These are phyloP conservation scores for Nigrograna mackinnonii DNA, from an alignment of 2,329 filamentous ascomycete genomes.

Conservation along the genomic window DNA sequence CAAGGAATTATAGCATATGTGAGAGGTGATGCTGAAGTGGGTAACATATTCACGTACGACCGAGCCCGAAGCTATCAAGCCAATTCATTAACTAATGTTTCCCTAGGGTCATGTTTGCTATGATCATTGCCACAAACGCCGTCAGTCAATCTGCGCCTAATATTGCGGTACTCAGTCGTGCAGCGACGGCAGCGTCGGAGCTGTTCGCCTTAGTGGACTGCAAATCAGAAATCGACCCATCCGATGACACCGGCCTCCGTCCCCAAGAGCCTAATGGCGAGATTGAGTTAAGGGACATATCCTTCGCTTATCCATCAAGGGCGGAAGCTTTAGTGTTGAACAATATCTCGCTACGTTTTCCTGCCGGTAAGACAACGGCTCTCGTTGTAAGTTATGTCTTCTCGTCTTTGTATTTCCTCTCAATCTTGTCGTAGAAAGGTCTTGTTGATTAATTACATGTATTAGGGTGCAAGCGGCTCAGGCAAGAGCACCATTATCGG, in stretches of 20 bases:
- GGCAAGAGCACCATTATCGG: slow-evolving; percentile 93
- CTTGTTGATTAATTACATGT: too few species aligned
- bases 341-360: slow-evolving; percentile 73
- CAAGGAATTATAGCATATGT: slow-evolving; percentile 40
- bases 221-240: slow-evolving; percentile 9
- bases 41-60: too few species aligned
- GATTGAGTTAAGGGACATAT: slow-evolving; percentile 77
- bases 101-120: slow-evolving; percentile 39
- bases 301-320: slow-evolving; percentile 88
- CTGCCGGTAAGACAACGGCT: slow-evolving; percentile 85
- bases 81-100: not conserved
- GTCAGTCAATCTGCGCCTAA: slow-evolving; percentile 33
- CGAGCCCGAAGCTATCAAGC: too few species aligned
- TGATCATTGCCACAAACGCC: slow-evolving; percentile 41
- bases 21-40: slow-evolving; percentile 30
- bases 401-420: too few species aligned
- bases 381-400: slow-evolving; percentile 57
- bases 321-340: slow-evolving; percentile 88
- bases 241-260: not conserved
- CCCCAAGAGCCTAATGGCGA: slow-evolving; percentile 32
- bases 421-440: too few species aligned
- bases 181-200: not conserved
- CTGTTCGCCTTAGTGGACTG: not conserved
- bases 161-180: slow-evolving; percentile 26
- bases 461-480: slow-evolving; percentile 79